A percentile compares a stretch with the other conserved stretches of the same genome.
Evolutionary conservation across 1,284 basidiomycete species (phyloP).

Genomic region (Hortiboletus rubellus): DNA sequence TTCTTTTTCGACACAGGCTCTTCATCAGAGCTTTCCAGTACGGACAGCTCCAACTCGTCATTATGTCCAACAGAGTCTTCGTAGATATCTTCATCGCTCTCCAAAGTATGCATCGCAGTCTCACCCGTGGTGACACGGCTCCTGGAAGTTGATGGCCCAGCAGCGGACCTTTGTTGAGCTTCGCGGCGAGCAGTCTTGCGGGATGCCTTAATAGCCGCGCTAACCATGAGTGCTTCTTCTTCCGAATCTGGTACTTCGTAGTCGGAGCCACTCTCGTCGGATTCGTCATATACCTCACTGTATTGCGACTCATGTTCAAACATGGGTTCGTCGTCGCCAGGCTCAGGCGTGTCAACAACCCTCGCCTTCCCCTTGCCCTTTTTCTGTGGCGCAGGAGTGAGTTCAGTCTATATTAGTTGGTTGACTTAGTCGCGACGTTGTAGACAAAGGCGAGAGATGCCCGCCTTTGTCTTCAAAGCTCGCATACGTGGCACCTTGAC

Average conservation of each 20-base stretch:
- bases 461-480: conserved; percentile 40
- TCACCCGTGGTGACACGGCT: conserved; percentile 40
- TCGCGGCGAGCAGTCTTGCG: conserved; percentile 41
- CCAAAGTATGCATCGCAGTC: conserved; percentile 17
- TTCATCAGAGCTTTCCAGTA: conserved; percentile 36
- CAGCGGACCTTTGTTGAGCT: conserved; percentile 42
- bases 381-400: conserved; percentile 19
- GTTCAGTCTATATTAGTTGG: conserved; percentile 13
- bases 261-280: conserved; percentile 59
- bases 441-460: conserved; percentile 5
- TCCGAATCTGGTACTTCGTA: conserved; percentile 41
- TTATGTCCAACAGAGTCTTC: conserved; percentile 27
- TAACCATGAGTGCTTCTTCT: conserved; percentile 48
- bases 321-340: conserved; percentile 31
- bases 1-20: conserved; percentile 34
- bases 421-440: conserved; percentile 13
- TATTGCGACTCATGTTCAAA: conserved; percentile 44
- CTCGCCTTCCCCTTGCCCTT: conserved; percentile 46
- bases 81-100: conserved; percentile 36
- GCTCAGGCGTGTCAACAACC: conserved; percentile 27
- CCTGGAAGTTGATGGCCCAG: conserved; percentile 41
- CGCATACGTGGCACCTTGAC: conserved; percentile 45
- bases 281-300: conserved; percentile 47
- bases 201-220: conserved; percentile 57
- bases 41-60: conserved; percentile 28